phyloP scores from a whole-genome alignment of 352 stramenopile species.

The Pythium pyrilobum region DNA sequence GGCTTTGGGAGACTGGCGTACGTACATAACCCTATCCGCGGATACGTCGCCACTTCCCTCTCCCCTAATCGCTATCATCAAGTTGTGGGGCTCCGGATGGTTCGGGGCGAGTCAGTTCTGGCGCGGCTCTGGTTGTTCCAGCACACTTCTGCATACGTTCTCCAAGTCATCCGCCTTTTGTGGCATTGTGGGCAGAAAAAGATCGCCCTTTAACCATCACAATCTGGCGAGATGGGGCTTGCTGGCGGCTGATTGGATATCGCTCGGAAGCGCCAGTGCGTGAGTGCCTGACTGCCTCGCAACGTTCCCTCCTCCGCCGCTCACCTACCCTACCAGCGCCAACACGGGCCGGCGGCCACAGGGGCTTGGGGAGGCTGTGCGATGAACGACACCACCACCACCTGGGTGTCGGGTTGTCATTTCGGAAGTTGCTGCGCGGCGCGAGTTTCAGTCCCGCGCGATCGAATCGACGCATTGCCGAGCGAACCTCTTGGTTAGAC shows the following conservation, averaged over 20 bases:
- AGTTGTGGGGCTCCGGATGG: constrained; percentile 14
- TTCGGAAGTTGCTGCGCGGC: constrained; percentile 15
- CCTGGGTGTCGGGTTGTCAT: constrained; percentile 22
- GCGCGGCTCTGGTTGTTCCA: neutral
- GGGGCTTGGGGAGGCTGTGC: constrained; percentile 4
- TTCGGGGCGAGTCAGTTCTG: constrained; percentile 15
- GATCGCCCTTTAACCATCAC: constrained; percentile 8
- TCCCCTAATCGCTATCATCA: constrained; percentile 9
- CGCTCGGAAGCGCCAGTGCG: constrained; percentile 10
- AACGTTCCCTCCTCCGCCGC: constrained; percentile 8
- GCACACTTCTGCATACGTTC: constrained; percentile 2
- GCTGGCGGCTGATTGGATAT: constrained; percentile 6
- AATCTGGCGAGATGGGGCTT: constrained; percentile 13
- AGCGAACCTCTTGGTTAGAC: neutral
- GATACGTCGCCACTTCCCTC: neutral
- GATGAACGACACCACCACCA: constrained; percentile 12
- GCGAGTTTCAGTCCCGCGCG: constrained; percentile 1
- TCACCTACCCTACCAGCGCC: neutral
- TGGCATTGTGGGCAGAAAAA: constrained; percentile 14
- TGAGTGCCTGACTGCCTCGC: constrained; percentile 10
- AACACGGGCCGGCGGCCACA: neutral
- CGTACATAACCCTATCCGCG: neutral
- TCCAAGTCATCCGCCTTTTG: constrained; percentile 5
- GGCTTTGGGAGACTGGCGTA: too few relatives aligned
- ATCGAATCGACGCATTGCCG: constrained; percentile 5